Evolutionary conservation across 1,139 yeast genomes (phyloP).

Genomic region (Saccharomyces hybrid): DNA sequence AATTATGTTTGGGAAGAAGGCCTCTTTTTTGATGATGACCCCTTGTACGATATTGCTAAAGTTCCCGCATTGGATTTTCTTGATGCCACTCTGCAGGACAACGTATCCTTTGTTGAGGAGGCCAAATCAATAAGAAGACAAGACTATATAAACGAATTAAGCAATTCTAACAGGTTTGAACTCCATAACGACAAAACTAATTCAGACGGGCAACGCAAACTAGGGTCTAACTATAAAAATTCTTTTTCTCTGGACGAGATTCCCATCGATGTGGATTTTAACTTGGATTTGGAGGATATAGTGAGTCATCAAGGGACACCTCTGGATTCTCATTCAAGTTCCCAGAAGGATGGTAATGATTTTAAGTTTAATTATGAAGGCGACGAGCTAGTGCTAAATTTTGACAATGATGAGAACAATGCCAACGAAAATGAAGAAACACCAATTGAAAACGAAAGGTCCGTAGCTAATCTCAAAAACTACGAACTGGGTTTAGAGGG

Average conservation of each 20-base stretch:
- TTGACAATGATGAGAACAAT: conserved; percentile 4
- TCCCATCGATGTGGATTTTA: conserved; percentile 25
- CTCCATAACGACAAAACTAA: conserved; percentile 1
- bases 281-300: conserved; percentile 27
- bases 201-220: conserved; percentile 6
- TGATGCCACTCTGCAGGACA: conserved; percentile 1
- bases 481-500: neutral
- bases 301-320: conserved; percentile 23
- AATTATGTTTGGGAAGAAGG: conserved; percentile 1
- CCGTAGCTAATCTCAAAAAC: neutral
- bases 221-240: neutral
- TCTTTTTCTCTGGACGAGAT: conserved; percentile 10
- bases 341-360: conserved; percentile 6
- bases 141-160: conserved; percentile 26
- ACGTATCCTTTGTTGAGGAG: conserved; percentile 2
- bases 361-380: conserved; percentile 7
- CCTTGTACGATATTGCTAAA: conserved; percentile 20
- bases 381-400: conserved; percentile 2
- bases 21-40: conserved; percentile 22
- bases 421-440: neutral
- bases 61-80: conserved; percentile 13
- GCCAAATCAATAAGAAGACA: conserved; percentile 19
- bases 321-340: conserved; percentile 3
- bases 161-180: conserved; percentile 6
- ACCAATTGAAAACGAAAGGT: neutral